Conservation (phyloP, 441 rosid genomes). For the Pelargonium myrrhifolium region DNA sequence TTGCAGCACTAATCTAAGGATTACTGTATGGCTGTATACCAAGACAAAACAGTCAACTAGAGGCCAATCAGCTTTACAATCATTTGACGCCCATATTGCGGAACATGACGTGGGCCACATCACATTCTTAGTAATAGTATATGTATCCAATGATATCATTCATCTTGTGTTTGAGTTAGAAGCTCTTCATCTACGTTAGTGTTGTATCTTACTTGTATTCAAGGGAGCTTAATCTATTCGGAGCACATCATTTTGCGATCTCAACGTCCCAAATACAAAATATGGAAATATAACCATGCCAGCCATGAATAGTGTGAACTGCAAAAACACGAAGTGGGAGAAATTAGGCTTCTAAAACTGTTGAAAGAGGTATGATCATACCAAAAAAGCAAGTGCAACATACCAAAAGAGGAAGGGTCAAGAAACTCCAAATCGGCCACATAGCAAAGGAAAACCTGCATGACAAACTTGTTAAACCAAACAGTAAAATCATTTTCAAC, state of each 20-base stretch:
- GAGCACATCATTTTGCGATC: slow-evolving; percentile 55
- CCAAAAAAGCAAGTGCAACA: slow-evolving; percentile 3
- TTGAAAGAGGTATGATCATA: slow-evolving; percentile 7
- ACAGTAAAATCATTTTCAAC: slow-evolving; percentile 13
- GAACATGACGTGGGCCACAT: slow-evolving; percentile 12
- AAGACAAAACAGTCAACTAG: slow-evolving; percentile 8
- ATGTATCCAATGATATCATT: slow-evolving; percentile 18
- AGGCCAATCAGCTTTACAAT: slow-evolving; percentile 18
- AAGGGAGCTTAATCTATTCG: slow-evolving; percentile 54
- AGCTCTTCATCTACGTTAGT: slow-evolving; percentile 26
- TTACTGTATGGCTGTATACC: not conserved
- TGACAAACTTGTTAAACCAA: slow-evolving; percentile 19
- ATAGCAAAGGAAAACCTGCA: slow-evolving; percentile 71
- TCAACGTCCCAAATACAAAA: slow-evolving; percentile 61
- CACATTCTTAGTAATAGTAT: slow-evolving; percentile 4
- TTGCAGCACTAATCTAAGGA: no score
- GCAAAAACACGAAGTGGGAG: slow-evolving; percentile 30
- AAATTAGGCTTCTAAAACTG: slow-evolving; percentile 16
- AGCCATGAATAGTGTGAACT: slow-evolving; percentile 96
- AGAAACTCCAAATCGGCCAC: slow-evolving; percentile 96
- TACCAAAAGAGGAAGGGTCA: slow-evolving; percentile 96
- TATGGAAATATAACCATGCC: slow-evolving; percentile 76
- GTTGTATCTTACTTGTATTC: slow-evolving; percentile 18
- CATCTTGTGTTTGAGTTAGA: slow-evolving; percentile 17
- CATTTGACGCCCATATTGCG: slow-evolving; percentile 17